Conservation (phyloP, 768 basidiomycete species). For the Boletus rufocinnamomeus region DNA sequence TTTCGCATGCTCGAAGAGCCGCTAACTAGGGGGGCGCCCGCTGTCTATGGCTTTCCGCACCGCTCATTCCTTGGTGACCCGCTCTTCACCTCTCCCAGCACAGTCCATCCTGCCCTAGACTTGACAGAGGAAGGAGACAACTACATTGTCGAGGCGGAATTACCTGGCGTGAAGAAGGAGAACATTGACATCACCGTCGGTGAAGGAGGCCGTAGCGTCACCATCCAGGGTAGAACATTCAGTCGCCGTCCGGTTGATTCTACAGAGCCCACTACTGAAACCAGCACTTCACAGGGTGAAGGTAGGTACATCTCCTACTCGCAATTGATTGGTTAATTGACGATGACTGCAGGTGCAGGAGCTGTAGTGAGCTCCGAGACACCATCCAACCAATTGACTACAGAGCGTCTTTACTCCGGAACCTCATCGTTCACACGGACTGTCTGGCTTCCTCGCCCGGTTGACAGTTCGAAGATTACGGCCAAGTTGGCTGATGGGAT, state of each 20-base stretch:
- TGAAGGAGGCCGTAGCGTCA: constrained; percentile 67
- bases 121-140: constrained; percentile 63
- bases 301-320: constrained; percentile 25
- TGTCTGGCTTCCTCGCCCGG: constrained; percentile 66
- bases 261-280: constrained; percentile 21
- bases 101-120: constrained; percentile 61
- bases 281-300: constrained; percentile 21
- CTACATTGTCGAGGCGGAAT: constrained; percentile 73
- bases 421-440: constrained; percentile 64
- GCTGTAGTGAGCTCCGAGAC: constrained; percentile 21
- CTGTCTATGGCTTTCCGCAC: constrained; percentile 28
- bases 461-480: constrained; percentile 56
- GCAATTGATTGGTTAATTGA: neutral
- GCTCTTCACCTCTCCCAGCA: constrained; percentile 40
- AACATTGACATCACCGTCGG: constrained; percentile 71
- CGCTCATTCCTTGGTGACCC: constrained; percentile 52
- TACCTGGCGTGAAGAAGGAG: constrained; percentile 79
- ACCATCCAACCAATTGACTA: constrained; percentile 49
- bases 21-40: constrained; percentile 39
- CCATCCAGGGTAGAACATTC: constrained; percentile 65
- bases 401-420: constrained; percentile 61
- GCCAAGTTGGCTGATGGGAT: constrained; percentile 73
- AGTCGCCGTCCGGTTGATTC: constrained; percentile 28
- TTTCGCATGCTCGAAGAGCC: constrained; percentile 80
- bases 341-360: constrained; percentile 8